A percentile compares a stretch with the other conserved stretches of the same genome.
Evolutionary conservation across 345 rosid genomes (phyloP).

Genomic region (Gossypium stocksii): DNA sequence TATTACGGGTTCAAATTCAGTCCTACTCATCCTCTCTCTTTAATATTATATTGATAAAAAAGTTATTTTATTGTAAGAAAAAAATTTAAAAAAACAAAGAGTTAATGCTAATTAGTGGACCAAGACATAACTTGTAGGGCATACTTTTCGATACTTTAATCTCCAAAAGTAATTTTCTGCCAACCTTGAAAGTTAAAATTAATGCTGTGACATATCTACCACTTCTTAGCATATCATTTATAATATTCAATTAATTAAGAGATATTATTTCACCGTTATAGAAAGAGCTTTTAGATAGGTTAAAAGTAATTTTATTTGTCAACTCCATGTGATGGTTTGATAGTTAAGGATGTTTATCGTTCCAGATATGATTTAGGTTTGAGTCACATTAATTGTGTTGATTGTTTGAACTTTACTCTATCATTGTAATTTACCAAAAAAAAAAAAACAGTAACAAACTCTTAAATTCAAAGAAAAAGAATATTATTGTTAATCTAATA

Average conservation of each 20-base stretch:
- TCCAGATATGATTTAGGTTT: rapidly evolving
- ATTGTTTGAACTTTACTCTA: rapidly evolving
- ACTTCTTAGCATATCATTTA: not conserved
- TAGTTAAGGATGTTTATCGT: rapidly evolving
- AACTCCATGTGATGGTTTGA: no score
- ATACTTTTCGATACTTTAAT: not conserved
- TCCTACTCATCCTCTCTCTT: no score
- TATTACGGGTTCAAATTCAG: no score
- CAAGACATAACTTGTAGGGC: not conserved
- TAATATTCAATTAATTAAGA: not conserved
- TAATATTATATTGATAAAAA: not conserved
- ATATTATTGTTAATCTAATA: not conserved
- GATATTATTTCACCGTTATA: no score
- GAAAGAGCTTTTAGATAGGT: no score
- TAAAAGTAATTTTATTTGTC: no score
- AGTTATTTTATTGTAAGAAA: not conserved
- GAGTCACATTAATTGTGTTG: rapidly evolving
- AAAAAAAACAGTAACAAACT: no score
- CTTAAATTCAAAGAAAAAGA: no score
- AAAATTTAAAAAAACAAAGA: not conserved
- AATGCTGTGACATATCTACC: not conserved
- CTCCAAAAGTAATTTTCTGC: not conserved
- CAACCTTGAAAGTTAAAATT: not conserved
- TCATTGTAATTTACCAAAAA: no score
- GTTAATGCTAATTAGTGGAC: conserved; percentile 7